Conservation (phyloP, 257 asterid species). For the Fraxinus quadrangulata region DNA sequence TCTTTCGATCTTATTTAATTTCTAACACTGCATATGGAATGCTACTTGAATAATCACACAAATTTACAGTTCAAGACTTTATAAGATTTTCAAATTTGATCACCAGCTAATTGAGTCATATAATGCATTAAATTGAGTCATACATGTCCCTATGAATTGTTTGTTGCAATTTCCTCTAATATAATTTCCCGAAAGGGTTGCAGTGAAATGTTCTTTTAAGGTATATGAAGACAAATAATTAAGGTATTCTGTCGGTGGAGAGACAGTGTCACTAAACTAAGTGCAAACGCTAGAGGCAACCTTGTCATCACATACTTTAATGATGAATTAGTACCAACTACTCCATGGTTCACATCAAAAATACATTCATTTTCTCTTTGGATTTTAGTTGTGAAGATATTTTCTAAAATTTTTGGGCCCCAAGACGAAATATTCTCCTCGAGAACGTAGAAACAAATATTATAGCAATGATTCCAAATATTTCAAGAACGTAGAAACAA, state of each 20-base stretch:
- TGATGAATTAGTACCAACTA: conserved; percentile 3
- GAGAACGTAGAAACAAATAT: background rate
- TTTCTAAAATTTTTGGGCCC: background rate
- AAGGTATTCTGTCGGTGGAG: conserved; percentile 3
- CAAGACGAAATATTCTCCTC: conserved; percentile 22
- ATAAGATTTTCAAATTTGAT: background rate
- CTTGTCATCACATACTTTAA: background rate
- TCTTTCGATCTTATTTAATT: too few species aligned
- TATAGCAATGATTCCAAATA: background rate
- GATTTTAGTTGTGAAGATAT: conserved; percentile 16
- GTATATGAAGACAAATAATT: background rate
- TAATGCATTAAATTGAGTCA: too few species aligned
- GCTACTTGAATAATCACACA: too few species aligned
- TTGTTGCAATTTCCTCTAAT: too few species aligned
- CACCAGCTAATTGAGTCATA: background rate
- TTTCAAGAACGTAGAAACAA: background rate
- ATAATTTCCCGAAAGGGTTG: too few species aligned
- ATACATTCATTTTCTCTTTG: conserved; percentile 14
- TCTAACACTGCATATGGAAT: too few species aligned
- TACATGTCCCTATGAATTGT: too few species aligned
- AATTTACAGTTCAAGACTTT: too few species aligned
- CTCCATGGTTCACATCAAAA: background rate
- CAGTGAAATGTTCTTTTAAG: background rate
- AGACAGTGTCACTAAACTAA: background rate
- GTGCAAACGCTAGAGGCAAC: background rate